Conservation (phyloP, 140 eudicot species). For the Anethum foeniculum region DNA sequence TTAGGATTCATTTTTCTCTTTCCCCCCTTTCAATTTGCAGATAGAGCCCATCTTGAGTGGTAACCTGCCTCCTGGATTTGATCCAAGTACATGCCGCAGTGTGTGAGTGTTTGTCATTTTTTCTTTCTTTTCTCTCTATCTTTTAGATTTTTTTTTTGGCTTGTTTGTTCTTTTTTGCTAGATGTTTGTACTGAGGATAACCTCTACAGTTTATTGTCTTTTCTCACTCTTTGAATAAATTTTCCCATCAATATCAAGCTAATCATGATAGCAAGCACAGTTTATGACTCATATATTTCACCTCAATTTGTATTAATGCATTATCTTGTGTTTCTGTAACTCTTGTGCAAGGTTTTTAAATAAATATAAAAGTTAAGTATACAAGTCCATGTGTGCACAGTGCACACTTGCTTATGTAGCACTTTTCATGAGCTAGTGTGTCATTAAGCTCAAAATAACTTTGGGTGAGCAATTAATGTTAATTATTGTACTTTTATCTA, state of each 20-base stretch:
- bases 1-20: slow-evolving; percentile 8
- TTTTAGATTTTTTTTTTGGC: neutral
- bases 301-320: neutral
- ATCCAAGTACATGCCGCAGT: slow-evolving; percentile 94
- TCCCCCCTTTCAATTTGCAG: slow-evolving; percentile 44
- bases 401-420: neutral
- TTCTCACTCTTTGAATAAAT: neutral
- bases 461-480: neutral
- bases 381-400: neutral
- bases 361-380: neutral
- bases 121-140: slow-evolving; percentile 7
- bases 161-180: neutral
- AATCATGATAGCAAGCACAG: neutral
- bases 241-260: neutral
- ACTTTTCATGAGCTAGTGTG: neutral
- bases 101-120: slow-evolving; percentile 61
- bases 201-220: neutral
- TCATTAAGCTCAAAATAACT: neutral
- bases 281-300: neutral
- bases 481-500: neutral
- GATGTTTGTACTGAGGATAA: neutral
- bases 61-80: slow-evolving; percentile 96
- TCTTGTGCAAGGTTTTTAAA: neutral
- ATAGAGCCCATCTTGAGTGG: slow-evolving; percentile 99
- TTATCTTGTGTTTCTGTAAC: neutral